Evolutionary conservation across 805 yeast species (phyloP).

Genomic region (Candida boleticola): DNA sequence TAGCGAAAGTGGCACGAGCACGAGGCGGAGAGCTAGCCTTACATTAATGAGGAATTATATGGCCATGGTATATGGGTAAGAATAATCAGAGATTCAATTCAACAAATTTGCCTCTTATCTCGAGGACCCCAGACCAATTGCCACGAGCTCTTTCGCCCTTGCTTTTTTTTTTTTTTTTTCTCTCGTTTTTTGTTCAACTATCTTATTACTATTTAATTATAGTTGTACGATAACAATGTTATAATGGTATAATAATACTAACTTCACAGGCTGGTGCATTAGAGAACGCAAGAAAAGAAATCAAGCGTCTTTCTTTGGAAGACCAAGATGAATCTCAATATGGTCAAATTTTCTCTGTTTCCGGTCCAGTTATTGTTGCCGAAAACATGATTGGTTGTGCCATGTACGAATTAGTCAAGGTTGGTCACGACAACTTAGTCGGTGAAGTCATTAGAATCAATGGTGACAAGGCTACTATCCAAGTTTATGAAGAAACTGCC

Average conservation of each 20-base stretch:
- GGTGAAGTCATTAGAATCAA: conserved; percentile 98
- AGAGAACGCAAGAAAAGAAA: conserved; percentile 94
- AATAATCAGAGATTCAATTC: no score
- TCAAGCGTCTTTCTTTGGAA: conserved; percentile 80
- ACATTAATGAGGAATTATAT: no score
- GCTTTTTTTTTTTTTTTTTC: no score
- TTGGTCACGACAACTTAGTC: conserved; percentile 93
- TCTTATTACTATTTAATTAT: no score
- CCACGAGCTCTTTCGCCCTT: no score
- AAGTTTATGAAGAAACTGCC: conserved; percentile 98
- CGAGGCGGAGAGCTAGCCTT: no score
- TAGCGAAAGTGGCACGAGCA: no score
- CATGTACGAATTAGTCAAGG: conserved; percentile 98
- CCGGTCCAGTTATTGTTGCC: conserved; percentile 97
- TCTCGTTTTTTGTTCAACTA: no score
- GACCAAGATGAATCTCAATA: conserved; percentile 69
- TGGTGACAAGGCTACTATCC: conserved; percentile 96
- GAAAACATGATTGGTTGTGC: conserved; percentile 99
- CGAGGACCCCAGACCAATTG: no score
- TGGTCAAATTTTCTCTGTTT: conserved; percentile 90
- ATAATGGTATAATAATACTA: conserved; percentile 13
- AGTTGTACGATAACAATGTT: no score
- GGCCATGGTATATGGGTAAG: no score
- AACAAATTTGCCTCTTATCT: no score
- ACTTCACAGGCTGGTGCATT: conserved; percentile 81